Evolutionary conservation across 768 basidiomycete genomes (phyloP).

Genomic region (Kwoniella europaea): DNA sequence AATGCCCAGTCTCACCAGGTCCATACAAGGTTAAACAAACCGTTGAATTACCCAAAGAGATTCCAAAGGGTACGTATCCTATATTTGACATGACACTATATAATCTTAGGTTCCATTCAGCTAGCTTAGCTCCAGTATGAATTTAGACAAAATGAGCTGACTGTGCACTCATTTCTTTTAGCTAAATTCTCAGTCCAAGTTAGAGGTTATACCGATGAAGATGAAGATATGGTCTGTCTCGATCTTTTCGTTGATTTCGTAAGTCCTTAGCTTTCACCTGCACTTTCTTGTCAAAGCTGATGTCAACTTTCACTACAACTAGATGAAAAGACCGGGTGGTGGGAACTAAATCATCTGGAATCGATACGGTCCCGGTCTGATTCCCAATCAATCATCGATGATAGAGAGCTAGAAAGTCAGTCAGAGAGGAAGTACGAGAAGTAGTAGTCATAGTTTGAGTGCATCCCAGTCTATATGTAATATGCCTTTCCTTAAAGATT

Average conservation of each 20-base stretch:
- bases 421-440: background rate
- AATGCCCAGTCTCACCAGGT: slow-evolving; percentile 82
- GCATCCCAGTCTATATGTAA: background rate
- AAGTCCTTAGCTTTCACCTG: slow-evolving; percentile 24
- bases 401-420: too few species aligned
- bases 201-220: slow-evolving; percentile 70
- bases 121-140: background rate
- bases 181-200: slow-evolving; percentile 83
- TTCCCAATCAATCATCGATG: too few species aligned
- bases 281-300: background rate
- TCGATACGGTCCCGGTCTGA: too few species aligned
- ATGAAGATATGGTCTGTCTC: slow-evolving; percentile 79
- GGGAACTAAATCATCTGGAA: slow-evolving; percentile 7
- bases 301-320: background rate
- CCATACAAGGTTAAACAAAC: slow-evolving; percentile 76
- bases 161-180: slow-evolving; percentile 52
- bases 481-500: background rate
- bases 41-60: slow-evolving; percentile 86
- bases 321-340: slow-evolving; percentile 33
- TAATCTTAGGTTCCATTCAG: too few species aligned
- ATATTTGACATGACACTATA: background rate
- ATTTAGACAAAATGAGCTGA: background rate
- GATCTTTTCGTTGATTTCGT: slow-evolving; percentile 77
- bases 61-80: slow-evolving; percentile 68
- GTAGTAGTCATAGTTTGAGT: background rate